Evolutionary conservation across 2,329 filamentous ascomycete genomes (phyloP), one percentile per base, ranked within the genome.

Genomic region (Nectriaceae sp.): DNA sequence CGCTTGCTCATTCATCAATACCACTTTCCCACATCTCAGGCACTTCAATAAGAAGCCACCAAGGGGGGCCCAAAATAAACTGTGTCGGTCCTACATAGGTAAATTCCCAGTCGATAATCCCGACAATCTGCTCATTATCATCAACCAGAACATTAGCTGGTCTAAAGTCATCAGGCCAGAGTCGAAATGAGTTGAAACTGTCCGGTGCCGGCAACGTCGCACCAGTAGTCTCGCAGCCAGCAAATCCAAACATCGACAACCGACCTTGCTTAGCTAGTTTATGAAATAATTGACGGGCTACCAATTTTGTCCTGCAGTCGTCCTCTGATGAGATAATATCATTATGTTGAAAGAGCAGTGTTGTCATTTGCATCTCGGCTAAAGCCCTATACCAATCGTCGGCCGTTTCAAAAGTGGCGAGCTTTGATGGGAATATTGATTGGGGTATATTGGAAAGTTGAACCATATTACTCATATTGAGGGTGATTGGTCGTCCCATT

Each of bases 31-130:
- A n/a, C n/a, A n/a, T n/a, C 26, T 73, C 68, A 0, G 65, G 61
- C 13, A 42, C 35, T 10, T 65, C 47, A 2, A 72, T 49, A 1
- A 73, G 60, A 2, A 74, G 54, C 70, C 69, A 74, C 69, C 68
- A 72, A 0, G 70, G 70, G 3, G 68, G 65, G 40, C 68, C 64
- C 40, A 63, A 59, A 8, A 37, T 42, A 39, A 70, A 73, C 35
- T 71, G 62, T 15, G 61, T 46, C 0, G 70, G 68, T 0, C 59
- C 70, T 2, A 50, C 60, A 47, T 72, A 71, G 0, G 66, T 52
- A 45, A 69, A 70, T 55, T 75, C 72, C 70, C 70, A 75, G 50
- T 75, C 71, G 4, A 76, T 67, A 0, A 70, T 60, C 4, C 60
- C 66, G 11, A 63, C 58, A 1, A 73, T 52, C 0, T 56, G 44